Evolutionary conservation across 1,139 yeast species (phyloP).

Genomic region (Suhomyces yuchorum): DNA sequence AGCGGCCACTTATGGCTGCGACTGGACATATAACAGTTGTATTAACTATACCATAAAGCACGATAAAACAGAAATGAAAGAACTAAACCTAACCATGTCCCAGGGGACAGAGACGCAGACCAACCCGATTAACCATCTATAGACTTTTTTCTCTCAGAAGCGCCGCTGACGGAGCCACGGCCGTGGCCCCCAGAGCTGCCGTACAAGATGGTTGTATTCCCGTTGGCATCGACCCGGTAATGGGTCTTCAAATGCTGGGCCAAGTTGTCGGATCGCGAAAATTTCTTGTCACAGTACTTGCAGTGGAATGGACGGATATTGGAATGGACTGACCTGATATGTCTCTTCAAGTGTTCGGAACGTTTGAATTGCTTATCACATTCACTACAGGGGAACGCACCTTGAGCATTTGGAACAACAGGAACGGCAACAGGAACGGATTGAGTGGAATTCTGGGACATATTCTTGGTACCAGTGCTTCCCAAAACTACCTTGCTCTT

Average conservation of each 20-base stretch:
- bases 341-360: conserved; percentile 52
- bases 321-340: conserved; percentile 50
- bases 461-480: not conserved
- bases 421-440: conserved; percentile 9
- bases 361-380: conserved; percentile 51
- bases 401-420: conserved; percentile 18
- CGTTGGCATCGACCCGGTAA: conserved; percentile 31
- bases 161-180: conserved; percentile 17
- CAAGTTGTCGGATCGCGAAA: conserved; percentile 49
- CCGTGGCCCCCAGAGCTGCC: conserved; percentile 40
- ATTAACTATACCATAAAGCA: not conserved
- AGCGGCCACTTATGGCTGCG: not conserved
- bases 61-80: conserved; percentile 4
- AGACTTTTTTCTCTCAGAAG: conserved; percentile 19
- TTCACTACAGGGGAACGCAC: conserved; percentile 46
- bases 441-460: not conserved
- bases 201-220: conserved; percentile 40
- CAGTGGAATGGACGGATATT: conserved; percentile 53
- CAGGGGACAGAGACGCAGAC: not conserved
- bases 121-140: not conserved
- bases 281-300: conserved; percentile 51
- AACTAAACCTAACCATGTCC: conserved; percentile 6
- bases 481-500: conserved; percentile 6
- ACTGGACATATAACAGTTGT: not conserved
- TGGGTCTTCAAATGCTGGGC: conserved; percentile 55